Evolutionary conservation across 2,329 filamentous ascomycete species (phyloP).

Genomic region (Juglanconis juglandina): DNA sequence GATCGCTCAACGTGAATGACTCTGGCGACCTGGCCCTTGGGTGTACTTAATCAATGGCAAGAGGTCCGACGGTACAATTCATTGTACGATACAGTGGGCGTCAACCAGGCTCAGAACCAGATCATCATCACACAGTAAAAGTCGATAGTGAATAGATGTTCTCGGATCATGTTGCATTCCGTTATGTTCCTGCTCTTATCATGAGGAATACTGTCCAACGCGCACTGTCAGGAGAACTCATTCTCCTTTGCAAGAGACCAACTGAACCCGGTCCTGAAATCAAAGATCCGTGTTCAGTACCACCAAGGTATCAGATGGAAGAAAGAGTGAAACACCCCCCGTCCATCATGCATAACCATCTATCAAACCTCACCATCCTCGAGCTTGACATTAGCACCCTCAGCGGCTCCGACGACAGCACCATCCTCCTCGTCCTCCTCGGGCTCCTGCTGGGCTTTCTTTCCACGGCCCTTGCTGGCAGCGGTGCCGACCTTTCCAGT

Average conservation of each 20-base stretch:
- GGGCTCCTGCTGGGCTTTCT: not conserved
- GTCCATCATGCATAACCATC: too few relatives aligned
- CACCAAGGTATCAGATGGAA: not conserved
- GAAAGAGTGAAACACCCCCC: not conserved
- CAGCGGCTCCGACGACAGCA: not conserved
- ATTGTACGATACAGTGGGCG: too few relatives aligned
- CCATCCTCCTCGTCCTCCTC: not conserved
- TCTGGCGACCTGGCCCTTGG: too few relatives aligned
- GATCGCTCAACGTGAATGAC: too few relatives aligned
- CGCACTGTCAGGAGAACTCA: too few relatives aligned
- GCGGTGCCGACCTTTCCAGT: slow-evolving; percentile 10
- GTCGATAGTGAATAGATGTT: not conserved
- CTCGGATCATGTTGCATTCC: not conserved
- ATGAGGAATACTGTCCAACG: not conserved
- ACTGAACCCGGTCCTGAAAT: too few relatives aligned
- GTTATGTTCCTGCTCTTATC: not conserved
- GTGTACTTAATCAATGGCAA: too few relatives aligned
- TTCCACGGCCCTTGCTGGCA: slow-evolving; percentile 2
- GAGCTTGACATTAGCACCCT: not conserved
- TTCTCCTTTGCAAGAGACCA: too few relatives aligned
- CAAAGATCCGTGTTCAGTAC: not conserved
- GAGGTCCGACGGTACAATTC: too few relatives aligned
- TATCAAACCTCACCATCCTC: not conserved
- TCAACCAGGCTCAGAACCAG: too few relatives aligned
- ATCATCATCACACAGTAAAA: too few relatives aligned